Conservation (phyloP, 768 basidiomycete genomes). For the Lactarius pseudohatsudake region DNA sequence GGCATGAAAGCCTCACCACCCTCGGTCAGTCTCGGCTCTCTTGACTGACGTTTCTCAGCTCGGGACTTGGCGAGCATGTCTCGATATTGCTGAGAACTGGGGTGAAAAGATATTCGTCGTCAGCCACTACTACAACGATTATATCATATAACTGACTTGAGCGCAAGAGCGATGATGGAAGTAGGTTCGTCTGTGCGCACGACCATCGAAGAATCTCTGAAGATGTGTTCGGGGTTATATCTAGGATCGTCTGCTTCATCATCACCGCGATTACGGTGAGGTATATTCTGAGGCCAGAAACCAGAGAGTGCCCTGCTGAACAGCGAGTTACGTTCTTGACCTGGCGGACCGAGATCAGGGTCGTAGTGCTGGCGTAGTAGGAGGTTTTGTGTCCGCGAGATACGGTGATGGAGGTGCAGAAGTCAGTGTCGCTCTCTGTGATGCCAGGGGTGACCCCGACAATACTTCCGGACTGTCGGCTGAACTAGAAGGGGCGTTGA, state of each 20-base stretch:
- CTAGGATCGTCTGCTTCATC: conserved; percentile 65
- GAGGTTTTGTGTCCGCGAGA: conserved; percentile 20
- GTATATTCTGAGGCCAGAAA: conserved; percentile 67
- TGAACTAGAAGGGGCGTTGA: not conserved
- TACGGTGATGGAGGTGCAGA: conserved; percentile 60
- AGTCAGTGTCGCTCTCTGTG: conserved; percentile 31
- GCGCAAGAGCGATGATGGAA: conserved; percentile 92
- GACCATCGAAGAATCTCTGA: conserved; percentile 91
- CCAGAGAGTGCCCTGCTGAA: conserved; percentile 83
- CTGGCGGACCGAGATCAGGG: conserved; percentile 48
- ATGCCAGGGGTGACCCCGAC: conserved; percentile 3
- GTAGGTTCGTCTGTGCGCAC: conserved; percentile 97
- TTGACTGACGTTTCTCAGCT: conserved; percentile 68
- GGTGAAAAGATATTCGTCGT: conserved; percentile 8
- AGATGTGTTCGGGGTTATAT: conserved; percentile 87
- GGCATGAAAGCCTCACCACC: conserved; percentile 90
- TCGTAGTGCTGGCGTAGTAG: conserved; percentile 43
- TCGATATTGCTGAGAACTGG: conserved; percentile 77
- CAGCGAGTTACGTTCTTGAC: conserved; percentile 69
- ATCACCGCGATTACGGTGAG: conserved; percentile 52
- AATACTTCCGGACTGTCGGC: conserved; percentile 11
- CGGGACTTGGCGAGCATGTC: conserved; percentile 78
- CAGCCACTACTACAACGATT: not conserved
- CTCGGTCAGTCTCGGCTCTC: conserved; percentile 55
- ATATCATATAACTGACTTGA: conserved; percentile 57